These are phyloP conservation scores for Phialocephala subalpina DNA, from an alignment of 2,329 filamentous ascomycete genomes.

Conservation along the genomic window DNA sequence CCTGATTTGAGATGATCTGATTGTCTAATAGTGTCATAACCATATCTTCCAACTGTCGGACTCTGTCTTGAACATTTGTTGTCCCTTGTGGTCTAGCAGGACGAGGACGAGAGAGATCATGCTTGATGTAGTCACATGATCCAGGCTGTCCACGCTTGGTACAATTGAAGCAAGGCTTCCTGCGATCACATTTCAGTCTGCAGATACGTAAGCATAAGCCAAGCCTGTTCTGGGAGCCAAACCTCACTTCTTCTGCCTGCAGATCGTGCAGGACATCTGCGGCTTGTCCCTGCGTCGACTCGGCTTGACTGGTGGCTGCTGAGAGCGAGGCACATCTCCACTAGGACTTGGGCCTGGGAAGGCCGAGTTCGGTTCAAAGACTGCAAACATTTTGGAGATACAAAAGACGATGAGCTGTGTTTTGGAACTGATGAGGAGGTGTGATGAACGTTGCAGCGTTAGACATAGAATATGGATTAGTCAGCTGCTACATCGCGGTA, in stretches of 20 bases:
- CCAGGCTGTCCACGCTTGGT: conserved; percentile 55
- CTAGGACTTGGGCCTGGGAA: conserved; percentile 35
- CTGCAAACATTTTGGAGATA: background rate
- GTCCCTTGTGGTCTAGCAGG: conserved; percentile 1
- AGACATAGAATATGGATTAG: background rate
- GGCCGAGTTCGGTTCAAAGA: background rate
- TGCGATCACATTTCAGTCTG: conserved; percentile 58
- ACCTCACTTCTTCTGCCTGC: conserved; percentile 28
- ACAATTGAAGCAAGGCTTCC: conserved; percentile 60
- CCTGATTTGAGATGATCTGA: conserved; percentile 4
- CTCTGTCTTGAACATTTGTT: conserved; percentile 20
- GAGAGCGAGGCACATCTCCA: background rate
- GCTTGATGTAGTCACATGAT: conserved; percentile 32
- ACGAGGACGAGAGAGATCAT: conserved; percentile 6
- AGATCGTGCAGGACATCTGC: conserved; percentile 29
- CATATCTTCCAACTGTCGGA: conserved; percentile 26
- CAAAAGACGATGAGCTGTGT: background rate
- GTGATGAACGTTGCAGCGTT: background rate
- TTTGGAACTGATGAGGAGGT: background rate
- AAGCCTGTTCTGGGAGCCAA: conserved; percentile 6
- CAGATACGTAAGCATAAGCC: conserved; percentile 15
- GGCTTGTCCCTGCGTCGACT: conserved; percentile 28
- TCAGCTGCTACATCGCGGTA: background rate
- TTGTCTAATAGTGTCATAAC: conserved; percentile 19
- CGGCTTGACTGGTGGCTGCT: conserved; percentile 18